A percentile compares a stretch with the other conserved stretches of the same genome.
Conservation (phyloP, 2,329 filamentous ascomycete genomes). For the Colletotrichum shisoi region DNA sequence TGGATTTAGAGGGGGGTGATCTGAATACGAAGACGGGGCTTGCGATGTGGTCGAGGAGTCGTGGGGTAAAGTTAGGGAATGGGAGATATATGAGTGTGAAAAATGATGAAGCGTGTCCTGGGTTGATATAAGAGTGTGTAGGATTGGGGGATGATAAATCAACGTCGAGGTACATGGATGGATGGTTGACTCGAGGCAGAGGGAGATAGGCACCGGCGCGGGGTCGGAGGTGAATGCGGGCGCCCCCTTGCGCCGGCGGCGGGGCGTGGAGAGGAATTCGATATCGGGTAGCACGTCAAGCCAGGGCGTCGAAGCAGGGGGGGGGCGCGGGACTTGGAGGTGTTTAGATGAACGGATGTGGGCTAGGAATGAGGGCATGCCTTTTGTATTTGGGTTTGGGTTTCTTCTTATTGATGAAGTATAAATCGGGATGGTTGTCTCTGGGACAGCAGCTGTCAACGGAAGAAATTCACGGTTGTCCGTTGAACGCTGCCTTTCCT, state of each 20-base stretch:
- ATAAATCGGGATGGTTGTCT: background rate
- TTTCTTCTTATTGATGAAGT: background rate
- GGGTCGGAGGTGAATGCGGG: slow-evolving; percentile 29
- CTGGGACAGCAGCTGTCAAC: no score
- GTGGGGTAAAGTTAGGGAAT: no score
- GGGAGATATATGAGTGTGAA: background rate
- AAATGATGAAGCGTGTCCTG: background rate
- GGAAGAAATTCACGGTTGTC: background rate
- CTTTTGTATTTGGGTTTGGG: no score
- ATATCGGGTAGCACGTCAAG: background rate
- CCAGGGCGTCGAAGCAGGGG: slow-evolving; percentile 12
- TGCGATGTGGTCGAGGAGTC: no score
- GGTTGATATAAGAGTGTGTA: background rate
- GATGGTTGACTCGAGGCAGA: background rate
- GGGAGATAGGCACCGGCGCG: slow-evolving; percentile 17
- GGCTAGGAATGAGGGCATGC: background rate
- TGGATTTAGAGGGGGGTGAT: background rate
- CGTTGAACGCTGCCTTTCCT: background rate
- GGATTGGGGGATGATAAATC: slow-evolving; percentile 21
- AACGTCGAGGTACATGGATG: background rate
- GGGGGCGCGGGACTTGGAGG: background rate
- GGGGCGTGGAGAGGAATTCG: slow-evolving; percentile 1
- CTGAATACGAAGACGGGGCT: background rate
- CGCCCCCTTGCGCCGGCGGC: slow-evolving; percentile 9
- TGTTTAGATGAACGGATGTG: background rate